Evolutionary conservation across 306 rosid species (phyloP), one percentile per base, ranked within the genome.

Genomic region (Ammopiptanthus mongolicus): DNA sequence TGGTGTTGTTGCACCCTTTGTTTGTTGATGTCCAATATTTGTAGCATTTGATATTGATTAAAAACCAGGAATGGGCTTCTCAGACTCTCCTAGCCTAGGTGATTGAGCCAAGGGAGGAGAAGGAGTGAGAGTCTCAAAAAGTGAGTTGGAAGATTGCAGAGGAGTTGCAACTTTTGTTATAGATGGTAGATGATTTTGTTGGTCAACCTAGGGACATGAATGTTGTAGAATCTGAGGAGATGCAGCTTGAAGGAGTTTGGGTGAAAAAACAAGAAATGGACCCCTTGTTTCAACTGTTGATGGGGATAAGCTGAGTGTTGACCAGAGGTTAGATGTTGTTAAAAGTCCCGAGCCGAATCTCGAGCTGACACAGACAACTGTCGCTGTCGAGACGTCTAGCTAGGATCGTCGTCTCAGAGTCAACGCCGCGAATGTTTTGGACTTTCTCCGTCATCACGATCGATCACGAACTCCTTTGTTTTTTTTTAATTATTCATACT

Each of bases 161-260:
- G 97, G 96, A 17, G 98, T 94, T 64, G 88, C 87, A 73, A 76
- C 77, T 87, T 88, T 91, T 12, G 91, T 44, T 60, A 83, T 75
- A 75, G 95, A 76, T 13, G 83, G 46, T 47, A 85, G 80, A 74
- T 87, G 53, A 83, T 76, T 83, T 81, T 86, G 97, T 69, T 90
- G 98, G 75, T 91, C 98, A 69, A 95, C 88, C 77, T 88, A 96
- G 37, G 97, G 96, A 84, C 97, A 92, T 63, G 97, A 92, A 78
- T 88, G 91, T 59, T 95, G 99, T 1, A 80, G 51, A 81, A 90
- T 78, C 81, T 95, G 99, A 75, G 98, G 96, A 67, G 98, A 91
- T n/a, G 85, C 75, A 62, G 93, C 81, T 83, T 90, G 98, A 80
- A 88, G 86, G 63, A 85, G 85, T 70, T 88, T 96, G 62, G 89